Evolutionary conservation across 495 filamentous ascomycete species (phyloP).

Genomic region (Penicillium canariense): DNA sequence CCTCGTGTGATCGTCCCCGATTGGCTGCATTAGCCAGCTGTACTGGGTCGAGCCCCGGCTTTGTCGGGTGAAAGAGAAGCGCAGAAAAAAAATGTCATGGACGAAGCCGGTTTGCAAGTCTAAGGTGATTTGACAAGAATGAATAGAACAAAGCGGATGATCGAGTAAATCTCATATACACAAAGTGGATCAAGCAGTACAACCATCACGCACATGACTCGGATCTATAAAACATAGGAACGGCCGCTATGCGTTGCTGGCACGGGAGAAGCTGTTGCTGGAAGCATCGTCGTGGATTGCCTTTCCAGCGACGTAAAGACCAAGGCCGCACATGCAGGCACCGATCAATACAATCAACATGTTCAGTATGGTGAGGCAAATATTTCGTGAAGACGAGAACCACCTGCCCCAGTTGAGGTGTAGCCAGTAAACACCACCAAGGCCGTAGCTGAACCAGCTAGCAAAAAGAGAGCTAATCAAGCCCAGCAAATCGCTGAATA

Average conservation of each 20-base stretch:
- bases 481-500: conserved; percentile 64
- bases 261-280: conserved; percentile 36
- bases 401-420: conserved; percentile 40
- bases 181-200: conserved; percentile 6
- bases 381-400: conserved; percentile 35
- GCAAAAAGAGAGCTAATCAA: conserved; percentile 40
- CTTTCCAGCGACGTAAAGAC: conserved; percentile 38
- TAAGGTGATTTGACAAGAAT: too few relatives aligned
- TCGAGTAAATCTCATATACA: conserved; percentile 5
- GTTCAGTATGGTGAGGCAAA: conserved; percentile 36
- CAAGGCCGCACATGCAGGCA: conserved; percentile 36
- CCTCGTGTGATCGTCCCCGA: too few relatives aligned
- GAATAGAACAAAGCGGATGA: too few relatives aligned
- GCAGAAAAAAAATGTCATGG: too few relatives aligned
- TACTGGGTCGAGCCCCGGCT: too few relatives aligned
- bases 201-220: neutral
- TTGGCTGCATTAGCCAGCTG: too few relatives aligned
- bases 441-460: conserved; percentile 43
- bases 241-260: conserved; percentile 22
- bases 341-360: conserved; percentile 33
- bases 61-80: too few relatives aligned
- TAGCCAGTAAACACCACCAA: conserved; percentile 46
- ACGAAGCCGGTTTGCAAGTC: too few relatives aligned
- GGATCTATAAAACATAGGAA: neutral
- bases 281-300: conserved; percentile 33